A percentile compares a stretch with the other conserved stretches of the same genome.
These are phyloP conservation scores for Sarocladiaceae sp. DNA, from an alignment of 2,329 filamentous ascomycete species.

Conservation along the genomic window DNA sequence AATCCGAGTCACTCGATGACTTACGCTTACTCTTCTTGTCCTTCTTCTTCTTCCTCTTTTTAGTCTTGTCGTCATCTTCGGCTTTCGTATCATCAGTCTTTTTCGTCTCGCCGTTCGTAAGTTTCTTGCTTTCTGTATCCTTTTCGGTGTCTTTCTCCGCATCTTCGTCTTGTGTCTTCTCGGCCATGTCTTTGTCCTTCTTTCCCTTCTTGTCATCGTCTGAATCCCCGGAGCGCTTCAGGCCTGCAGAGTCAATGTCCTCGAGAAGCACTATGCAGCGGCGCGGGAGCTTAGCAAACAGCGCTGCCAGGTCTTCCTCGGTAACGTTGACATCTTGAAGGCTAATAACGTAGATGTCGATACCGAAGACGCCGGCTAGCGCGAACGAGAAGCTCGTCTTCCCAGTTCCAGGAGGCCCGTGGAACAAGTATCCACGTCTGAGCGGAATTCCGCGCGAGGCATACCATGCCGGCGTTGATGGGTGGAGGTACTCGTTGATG, in stretches of 20 bases:
- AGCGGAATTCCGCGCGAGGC: constrained; percentile 69
- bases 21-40: constrained; percentile 16
- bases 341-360: constrained; percentile 59
- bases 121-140: constrained; percentile 6
- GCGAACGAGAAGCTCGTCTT: constrained; percentile 65
- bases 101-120: background rate
- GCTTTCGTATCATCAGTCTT: constrained; percentile 13
- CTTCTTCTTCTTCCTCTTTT: constrained; percentile 27
- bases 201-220: constrained; percentile 18
- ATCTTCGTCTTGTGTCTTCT: constrained; percentile 14
- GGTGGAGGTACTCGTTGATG: constrained; percentile 72
- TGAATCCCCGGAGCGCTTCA: constrained; percentile 36
- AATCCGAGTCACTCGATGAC: constrained; percentile 12
- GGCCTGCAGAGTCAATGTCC: constrained; percentile 61
- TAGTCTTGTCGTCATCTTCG: constrained; percentile 27
- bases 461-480: constrained; percentile 65
- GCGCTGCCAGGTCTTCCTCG: constrained; percentile 51
- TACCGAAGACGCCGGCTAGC: constrained; percentile 57
- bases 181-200: constrained; percentile 14
- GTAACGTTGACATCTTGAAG: constrained; percentile 51
- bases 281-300: constrained; percentile 56
- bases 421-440: constrained; percentile 69
- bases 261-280: constrained; percentile 62
- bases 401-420: constrained; percentile 68
- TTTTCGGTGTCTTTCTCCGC: constrained; percentile 11